Evolutionary conservation across 177 flowering plant genomes (phyloP).

Genomic region (Vitis hybrid): DNA sequence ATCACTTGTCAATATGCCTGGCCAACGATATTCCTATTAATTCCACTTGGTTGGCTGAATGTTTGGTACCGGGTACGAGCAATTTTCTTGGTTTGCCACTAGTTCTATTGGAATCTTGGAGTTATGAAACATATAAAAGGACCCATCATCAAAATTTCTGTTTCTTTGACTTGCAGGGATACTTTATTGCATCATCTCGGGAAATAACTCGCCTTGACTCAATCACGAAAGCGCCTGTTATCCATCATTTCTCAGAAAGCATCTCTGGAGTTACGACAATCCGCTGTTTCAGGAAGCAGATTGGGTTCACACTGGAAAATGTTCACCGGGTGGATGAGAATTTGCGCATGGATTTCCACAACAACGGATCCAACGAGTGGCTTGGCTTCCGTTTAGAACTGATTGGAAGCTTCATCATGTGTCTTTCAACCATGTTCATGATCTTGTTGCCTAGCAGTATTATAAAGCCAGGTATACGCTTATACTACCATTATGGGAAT

Average conservation of each 20-base stretch:
- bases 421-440: slow-evolving; percentile 81
- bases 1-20: slow-evolving; percentile 90
- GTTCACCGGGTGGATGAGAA: slow-evolving; percentile 68
- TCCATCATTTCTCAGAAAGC: slow-evolving; percentile 97
- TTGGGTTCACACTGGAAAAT: slow-evolving; percentile 63
- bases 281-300: slow-evolving; percentile 77
- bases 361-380: slow-evolving; percentile 93
- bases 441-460: slow-evolving; percentile 76
- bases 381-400: slow-evolving; percentile 88
- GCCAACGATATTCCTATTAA: slow-evolving; percentile 75
- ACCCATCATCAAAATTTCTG: not conserved
- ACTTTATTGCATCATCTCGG: slow-evolving; percentile 80
- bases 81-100: not conserved
- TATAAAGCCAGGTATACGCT: slow-evolving; percentile 70
- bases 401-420: slow-evolving; percentile 71
- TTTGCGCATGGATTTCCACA: slow-evolving; percentile 94
- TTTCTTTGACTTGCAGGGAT: slow-evolving; percentile 49
- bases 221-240: slow-evolving; percentile 91
- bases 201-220: slow-evolving; percentile 93
- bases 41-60: slow-evolving; percentile 85
- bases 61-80: slow-evolving; percentile 85
- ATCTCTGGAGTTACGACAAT: slow-evolving; percentile 90
- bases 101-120: not conserved
- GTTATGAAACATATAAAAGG: not conserved
- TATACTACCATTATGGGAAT: not conserved